A percentile compares a stretch with the other conserved stretches of the same genome.
These are phyloP conservation scores for Starmerella asiatica DNA, from an alignment of 805 yeast species.

Conservation along the genomic window DNA sequence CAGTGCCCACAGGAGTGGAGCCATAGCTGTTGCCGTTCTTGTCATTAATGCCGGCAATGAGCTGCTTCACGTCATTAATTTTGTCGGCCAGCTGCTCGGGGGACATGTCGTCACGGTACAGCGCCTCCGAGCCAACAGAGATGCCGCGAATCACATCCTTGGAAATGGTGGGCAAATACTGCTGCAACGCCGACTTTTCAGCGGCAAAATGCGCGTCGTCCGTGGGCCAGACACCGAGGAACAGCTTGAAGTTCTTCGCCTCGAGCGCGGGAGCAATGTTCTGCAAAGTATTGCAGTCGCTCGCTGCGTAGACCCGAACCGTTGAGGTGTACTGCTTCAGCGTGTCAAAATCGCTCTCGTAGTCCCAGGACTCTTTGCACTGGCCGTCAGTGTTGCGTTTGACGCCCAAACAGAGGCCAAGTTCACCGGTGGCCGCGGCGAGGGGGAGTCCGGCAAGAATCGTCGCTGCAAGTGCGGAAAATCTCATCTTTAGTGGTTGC, in stretches of 20 bases:
- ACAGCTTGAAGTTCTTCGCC: constrained; percentile 55
- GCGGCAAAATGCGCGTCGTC: constrained; percentile 63
- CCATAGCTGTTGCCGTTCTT: constrained; percentile 67
- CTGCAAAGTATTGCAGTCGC: constrained; percentile 86
- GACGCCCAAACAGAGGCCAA: constrained; percentile 82
- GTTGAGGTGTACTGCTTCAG: constrained; percentile 47
- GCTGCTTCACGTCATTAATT: constrained; percentile 48
- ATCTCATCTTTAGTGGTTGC: constrained; percentile 17
- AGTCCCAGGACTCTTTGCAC: constrained; percentile 66
- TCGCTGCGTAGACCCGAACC: constrained; percentile 78
- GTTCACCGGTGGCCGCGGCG: constrained; percentile 44
- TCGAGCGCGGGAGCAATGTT: constrained; percentile 78
- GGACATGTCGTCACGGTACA: constrained; percentile 78
- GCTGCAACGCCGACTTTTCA: constrained; percentile 58
- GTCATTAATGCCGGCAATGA: constrained; percentile 52
- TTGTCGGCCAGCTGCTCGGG: constrained; percentile 57
- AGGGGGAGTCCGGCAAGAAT: constrained; percentile 34
- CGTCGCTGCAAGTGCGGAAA: constrained; percentile 36
- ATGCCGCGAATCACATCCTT: constrained; percentile 53
- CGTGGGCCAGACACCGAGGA: constrained; percentile 89
- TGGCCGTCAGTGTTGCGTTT: constrained; percentile 50
- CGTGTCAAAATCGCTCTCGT: constrained; percentile 48
- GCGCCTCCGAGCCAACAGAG: constrained; percentile 90
- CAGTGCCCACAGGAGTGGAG: constrained; percentile 72
- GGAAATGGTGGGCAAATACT: constrained; percentile 58